Conservation (phyloP, 2,329 filamentous ascomycete genomes). For the Trichophyton rubrum region DNA sequence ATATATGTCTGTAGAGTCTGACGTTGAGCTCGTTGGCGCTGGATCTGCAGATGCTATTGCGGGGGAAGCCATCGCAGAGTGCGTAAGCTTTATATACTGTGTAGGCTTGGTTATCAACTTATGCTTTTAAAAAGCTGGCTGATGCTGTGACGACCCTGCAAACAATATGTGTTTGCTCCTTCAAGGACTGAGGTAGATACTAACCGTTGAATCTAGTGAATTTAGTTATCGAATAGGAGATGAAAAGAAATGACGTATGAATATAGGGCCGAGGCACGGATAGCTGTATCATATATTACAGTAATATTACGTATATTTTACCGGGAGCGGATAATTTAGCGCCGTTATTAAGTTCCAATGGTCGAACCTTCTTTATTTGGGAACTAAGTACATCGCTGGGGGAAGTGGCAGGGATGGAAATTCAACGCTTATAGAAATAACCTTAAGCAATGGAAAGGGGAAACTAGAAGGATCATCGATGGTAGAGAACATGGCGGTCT, state of each 20-base stretch:
- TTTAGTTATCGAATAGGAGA: neutral
- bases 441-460: neutral
- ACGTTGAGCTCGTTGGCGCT: neutral
- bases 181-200: neutral
- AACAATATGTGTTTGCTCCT: neutral
- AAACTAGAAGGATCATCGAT: neutral
- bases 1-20: constrained; percentile 15
- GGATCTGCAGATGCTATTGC: neutral
- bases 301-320: neutral
- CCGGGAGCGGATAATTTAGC: neutral
- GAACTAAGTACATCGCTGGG: too few species aligned
- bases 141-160: neutral
- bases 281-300: neutral
- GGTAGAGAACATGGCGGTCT: neutral
- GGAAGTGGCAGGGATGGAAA: too few species aligned
- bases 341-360: neutral
- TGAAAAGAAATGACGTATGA: neutral
- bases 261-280: neutral
- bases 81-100: neutral
- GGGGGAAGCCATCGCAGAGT: neutral
- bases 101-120: neutral
- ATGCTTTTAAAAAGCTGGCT: neutral
- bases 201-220: neutral
- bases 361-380: too few species aligned
- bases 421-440: too few species aligned